These are phyloP conservation scores for Penicillium vulpinum DNA, from an alignment of 2,329 filamentous ascomycete genomes.

Conservation along the genomic window DNA sequence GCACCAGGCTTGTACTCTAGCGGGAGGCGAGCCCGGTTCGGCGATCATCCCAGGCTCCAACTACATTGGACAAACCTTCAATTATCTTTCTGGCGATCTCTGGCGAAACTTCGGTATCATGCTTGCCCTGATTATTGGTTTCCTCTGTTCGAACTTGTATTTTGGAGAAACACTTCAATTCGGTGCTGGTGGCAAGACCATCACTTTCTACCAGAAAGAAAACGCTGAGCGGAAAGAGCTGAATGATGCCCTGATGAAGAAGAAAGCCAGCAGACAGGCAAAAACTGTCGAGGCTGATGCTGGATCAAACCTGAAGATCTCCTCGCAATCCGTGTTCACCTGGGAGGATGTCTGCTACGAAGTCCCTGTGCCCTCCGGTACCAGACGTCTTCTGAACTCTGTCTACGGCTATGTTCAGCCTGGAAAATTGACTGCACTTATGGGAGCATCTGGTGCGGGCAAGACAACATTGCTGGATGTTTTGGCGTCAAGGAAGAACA, in stretches of 20 bases:
- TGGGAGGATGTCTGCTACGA: slow-evolving; percentile 55
- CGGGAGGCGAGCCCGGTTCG: slow-evolving; percentile 68
- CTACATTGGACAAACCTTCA: slow-evolving; percentile 70
- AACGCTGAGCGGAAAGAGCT: slow-evolving; percentile 40
- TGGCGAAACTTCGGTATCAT: slow-evolving; percentile 62
- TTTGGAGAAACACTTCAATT: slow-evolving; percentile 43
- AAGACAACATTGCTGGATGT: slow-evolving; percentile 86
- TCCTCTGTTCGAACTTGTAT: slow-evolving; percentile 40
- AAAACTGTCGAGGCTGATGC: slow-evolving; percentile 36
- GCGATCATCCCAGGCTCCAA: slow-evolving; percentile 62
- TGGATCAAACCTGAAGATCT: slow-evolving; percentile 52
- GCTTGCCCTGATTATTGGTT: slow-evolving; percentile 37
- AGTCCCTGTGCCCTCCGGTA: slow-evolving; percentile 50
- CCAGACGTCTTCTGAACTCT: slow-evolving; percentile 47
- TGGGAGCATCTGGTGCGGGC: slow-evolving; percentile 66
- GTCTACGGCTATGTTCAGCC: slow-evolving; percentile 53
- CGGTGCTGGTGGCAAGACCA: slow-evolving; percentile 43
- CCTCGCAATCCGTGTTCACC: slow-evolving; percentile 57
- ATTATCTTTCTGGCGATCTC: slow-evolving; percentile 65
- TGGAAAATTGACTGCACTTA: slow-evolving; percentile 52
- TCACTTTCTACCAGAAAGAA: slow-evolving; percentile 45
- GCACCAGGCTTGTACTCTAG: slow-evolving; percentile 77
- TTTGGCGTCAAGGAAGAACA: slow-evolving; percentile 64
- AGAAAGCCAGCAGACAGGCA: slow-evolving; percentile 37
- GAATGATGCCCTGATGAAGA: slow-evolving; percentile 42